phyloP scores from a whole-genome alignment of 2,329 filamentous ascomycete genomes.

The Verticillium albo-atrum region DNA sequence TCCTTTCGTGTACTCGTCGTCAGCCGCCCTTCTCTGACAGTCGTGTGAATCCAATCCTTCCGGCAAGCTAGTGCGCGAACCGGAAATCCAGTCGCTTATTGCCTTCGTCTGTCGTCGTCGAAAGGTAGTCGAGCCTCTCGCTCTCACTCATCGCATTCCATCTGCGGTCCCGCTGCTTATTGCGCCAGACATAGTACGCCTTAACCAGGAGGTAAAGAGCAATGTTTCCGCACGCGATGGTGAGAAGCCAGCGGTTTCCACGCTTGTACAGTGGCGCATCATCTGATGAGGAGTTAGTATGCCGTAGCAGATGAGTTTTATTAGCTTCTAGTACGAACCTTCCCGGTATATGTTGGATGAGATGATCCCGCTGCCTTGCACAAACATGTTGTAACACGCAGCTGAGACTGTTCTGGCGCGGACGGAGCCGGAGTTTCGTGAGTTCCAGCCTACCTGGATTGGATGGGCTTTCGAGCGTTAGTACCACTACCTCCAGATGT shows the following conservation, averaged over 20 bases:
- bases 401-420: conserved; percentile 57
- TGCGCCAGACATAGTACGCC: conserved; percentile 28
- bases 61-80: conserved; percentile 19
- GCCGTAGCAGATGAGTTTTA: conserved; percentile 29
- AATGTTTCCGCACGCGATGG: conserved; percentile 31
- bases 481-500: conserved; percentile 1
- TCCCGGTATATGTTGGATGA: conserved; percentile 33
- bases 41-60: no score
- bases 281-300: conserved; percentile 17
- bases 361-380: conserved; percentile 38
- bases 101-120: conserved; percentile 34
- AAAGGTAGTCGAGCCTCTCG: conserved; percentile 26
- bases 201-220: conserved; percentile 23
- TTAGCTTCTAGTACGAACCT: not conserved
- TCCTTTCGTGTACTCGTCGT: not conserved
- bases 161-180: conserved; percentile 18
- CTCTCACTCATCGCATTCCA: conserved; percentile 24
- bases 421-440: conserved; percentile 56
- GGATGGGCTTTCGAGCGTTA: conserved; percentile 31
- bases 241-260: conserved; percentile 53
- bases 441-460: conserved; percentile 42
- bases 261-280: conserved; percentile 43
- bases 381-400: conserved; percentile 58
- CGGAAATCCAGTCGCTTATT: conserved; percentile 31
- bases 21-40: no score